Evolutionary conservation across 805 yeast genomes (phyloP).

Genomic region (Yarrowia divulgata): DNA sequence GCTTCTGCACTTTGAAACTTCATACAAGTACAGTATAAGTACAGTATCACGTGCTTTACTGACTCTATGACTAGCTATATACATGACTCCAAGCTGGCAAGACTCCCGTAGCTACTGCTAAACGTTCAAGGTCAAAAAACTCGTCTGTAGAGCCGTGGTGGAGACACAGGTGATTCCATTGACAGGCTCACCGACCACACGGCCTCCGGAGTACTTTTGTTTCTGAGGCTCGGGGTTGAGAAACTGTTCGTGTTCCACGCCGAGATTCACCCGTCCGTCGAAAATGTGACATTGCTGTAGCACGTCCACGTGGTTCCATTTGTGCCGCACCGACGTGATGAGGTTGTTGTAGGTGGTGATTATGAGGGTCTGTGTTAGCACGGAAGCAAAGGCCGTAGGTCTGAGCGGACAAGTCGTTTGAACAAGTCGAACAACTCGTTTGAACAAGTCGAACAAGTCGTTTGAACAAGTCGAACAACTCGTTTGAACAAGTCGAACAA

Average conservation of each 20-base stretch:
- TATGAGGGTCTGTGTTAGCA: slow-evolving; percentile 10
- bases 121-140: slow-evolving; percentile 2
- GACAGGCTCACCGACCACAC: slow-evolving; percentile 1
- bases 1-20: too few species aligned
- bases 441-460: background rate
- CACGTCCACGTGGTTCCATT: slow-evolving; percentile 30
- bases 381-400: background rate
- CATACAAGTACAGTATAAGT: too few species aligned
- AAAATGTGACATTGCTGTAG: slow-evolving; percentile 24
- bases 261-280: slow-evolving; percentile 4
- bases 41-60: too few species aligned
- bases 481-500: too few species aligned
- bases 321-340: slow-evolving; percentile 1
- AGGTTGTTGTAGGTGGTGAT: background rate
- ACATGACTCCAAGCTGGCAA: too few species aligned
- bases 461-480: too few species aligned
- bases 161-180: slow-evolving; percentile 9
- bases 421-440: background rate
- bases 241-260: background rate
- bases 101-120: background rate
- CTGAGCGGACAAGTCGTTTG: background rate
- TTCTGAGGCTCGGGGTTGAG: background rate
- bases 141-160: slow-evolving; percentile 7
- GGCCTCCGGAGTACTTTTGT: slow-evolving; percentile 3
- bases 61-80: too few species aligned